Evolutionary conservation across 345 rosid genomes (phyloP), one percentile per base, ranked within the genome.

Genomic region (Gossypium thurberi): DNA sequence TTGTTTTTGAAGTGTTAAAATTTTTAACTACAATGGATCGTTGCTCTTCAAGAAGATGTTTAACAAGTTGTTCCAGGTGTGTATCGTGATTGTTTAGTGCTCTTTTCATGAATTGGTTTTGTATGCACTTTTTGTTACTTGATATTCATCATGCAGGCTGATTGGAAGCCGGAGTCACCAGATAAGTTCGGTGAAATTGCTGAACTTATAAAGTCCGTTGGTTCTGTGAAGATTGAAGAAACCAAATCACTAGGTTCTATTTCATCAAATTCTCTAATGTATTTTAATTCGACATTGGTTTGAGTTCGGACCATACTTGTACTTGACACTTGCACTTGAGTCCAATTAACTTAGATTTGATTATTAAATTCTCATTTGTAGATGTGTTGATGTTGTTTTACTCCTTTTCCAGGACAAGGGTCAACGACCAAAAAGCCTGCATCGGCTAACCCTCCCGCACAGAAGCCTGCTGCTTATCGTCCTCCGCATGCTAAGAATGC

Each of bases 401-500:
- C 51, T 55, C 44, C 18, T 60, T 69, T 79, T 72, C 59, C 79
- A 83, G 96, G 90, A 76, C 90, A 86, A 87, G 87, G 87, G 33
- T 81, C 91, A 72, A 74, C 81, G 74, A 84, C 87, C 43, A 81
- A 78, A 74, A 90, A 84, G 80, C 14, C 81, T 70, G 65, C 82
- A 56, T 59, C 82, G 56, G 33, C 76, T 71, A 85, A 70, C 69
- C 83, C 86, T 76, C 75, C 85, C 26, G 76, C 80, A 33, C 83
- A 85, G 68, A 94, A 88, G 86, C 95, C 96, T n/a, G 89, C 90
- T 68, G 97, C 94, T 53, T 90, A 94, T 85, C 92, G 90, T 62
- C 98, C 98, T 69, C 98, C 98, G 0, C 92, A 90, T 79, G 96
- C 98, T 57, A 94, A 90, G 78, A 78, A 80, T 8, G 91, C 96